Evolutionary conservation across 2,329 filamentous ascomycete species (phyloP), one percentile per base, ranked within the genome.

Genomic region (Neurospora sp.): DNA sequence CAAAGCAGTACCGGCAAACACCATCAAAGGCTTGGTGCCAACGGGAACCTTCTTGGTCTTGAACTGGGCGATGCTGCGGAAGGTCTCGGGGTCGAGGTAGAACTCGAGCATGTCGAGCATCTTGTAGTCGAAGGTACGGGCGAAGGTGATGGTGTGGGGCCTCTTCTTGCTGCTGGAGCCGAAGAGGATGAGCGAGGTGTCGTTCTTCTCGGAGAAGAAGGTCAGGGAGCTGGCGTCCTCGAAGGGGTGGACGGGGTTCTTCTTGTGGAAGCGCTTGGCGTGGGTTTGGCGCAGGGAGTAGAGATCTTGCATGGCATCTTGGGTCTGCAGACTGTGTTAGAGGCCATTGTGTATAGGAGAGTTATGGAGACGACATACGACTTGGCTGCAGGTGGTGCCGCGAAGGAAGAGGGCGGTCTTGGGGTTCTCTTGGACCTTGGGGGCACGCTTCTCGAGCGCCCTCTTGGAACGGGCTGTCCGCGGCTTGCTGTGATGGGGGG

Each of bases 91-190:
- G 76, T 97, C 90, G 71, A 99, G 87, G 78, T 93, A 85, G 76
- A 98, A 82, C 85, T 99, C 96, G 69, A 97, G 84, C 93, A 99
- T 97, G 81, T 99, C 96, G 74, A 98, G 86, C 17, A 97, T 85
- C 81, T 96, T 94, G 83, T 92, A 89, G 76, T 90, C 87, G 79
- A 97, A 98, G 62, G 91, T 92, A 73, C 96, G 89, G 52, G 91
- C 85, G 66, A 98, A 81, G 0, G 93, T 97, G 76, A 99, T 80
- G 73, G 90, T 90, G 81, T 99, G 93, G 5, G 94, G 94, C n/a
- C 96, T 87, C 86, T 98, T 99, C 86, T 98, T 99, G 80, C 72
- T 71, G 38, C 72, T 71, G 66, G 71, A 70, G 40, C 72, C 72
- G 28, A 62, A 68, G 67, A 71, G 43, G 33, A 70, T 67, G 70